Evolutionary conservation across 2,329 filamentous ascomycete species (phyloP).

Genomic region (Aschersonia sp.): DNA sequence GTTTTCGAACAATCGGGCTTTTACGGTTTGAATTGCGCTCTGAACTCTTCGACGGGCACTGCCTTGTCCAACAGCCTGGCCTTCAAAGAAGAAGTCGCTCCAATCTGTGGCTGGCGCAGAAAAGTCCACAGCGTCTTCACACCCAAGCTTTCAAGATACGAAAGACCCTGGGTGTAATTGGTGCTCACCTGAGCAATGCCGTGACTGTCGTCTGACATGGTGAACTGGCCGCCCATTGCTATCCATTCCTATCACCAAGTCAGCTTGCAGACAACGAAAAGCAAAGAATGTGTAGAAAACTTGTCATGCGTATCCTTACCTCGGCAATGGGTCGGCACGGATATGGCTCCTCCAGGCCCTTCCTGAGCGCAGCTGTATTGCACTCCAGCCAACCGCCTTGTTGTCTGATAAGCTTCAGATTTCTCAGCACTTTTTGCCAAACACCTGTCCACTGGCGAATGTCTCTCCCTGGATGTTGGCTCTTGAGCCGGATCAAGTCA

Average conservation of each 20-base stretch:
- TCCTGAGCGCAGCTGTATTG: conserved; percentile 75
- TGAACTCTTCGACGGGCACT: conserved; percentile 26
- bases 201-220: conserved; percentile 90
- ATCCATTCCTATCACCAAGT: conserved; percentile 46
- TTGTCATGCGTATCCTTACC: conserved; percentile 26
- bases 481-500: conserved; percentile 75
- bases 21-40: conserved; percentile 12
- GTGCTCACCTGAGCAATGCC: conserved; percentile 75
- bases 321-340: conserved; percentile 65
- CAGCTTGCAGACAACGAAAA: too few relatives aligned
- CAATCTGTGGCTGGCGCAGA: conserved; percentile 19
- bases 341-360: conserved; percentile 85
- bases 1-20: not conserved
- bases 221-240: conserved; percentile 62
- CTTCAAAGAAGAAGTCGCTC: conserved; percentile 14
- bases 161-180: conserved; percentile 59
- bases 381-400: conserved; percentile 81
- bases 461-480: conserved; percentile 49
- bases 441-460: conserved; percentile 45
- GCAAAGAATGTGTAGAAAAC: too few relatives aligned
- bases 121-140: conserved; percentile 49
- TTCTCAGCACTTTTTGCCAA: conserved; percentile 61
- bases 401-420: conserved; percentile 52
- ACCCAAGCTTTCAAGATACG: conserved; percentile 53
- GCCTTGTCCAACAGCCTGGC: conserved; percentile 25